These are phyloP conservation scores for Kentomonas sorsogonicus DNA, from an alignment of 208 protist genomes.

Conservation along the genomic window DNA sequence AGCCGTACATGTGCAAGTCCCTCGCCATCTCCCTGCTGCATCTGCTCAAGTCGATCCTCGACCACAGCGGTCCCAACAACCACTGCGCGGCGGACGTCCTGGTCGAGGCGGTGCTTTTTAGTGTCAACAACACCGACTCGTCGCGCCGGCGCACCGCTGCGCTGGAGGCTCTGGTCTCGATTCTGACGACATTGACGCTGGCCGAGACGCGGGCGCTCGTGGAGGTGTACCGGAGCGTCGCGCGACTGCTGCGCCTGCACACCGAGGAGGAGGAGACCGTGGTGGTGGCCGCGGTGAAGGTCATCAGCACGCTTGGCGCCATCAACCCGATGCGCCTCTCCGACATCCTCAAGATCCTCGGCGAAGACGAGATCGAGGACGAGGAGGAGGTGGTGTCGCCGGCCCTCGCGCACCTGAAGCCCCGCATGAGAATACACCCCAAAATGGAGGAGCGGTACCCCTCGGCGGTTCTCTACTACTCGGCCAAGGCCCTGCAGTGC, in stretches of 20 bases:
- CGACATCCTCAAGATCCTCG: constrained; percentile 48
- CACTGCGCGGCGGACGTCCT: constrained; percentile 52
- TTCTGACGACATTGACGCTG: constrained; percentile 66
- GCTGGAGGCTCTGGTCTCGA: constrained; percentile 68
- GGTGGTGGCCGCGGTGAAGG: constrained; percentile 62
- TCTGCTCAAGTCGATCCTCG: constrained; percentile 65
- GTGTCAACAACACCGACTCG: constrained; percentile 70
- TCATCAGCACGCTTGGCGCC: constrained; percentile 77
- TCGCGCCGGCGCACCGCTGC: constrained; percentile 55
- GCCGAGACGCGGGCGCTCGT: constrained; percentile 35
- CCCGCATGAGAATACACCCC: constrained; percentile 58
- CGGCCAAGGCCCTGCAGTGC: constrained; percentile 78
- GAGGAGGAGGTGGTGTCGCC: constrained; percentile 77
- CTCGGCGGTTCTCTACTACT: constrained; percentile 76
- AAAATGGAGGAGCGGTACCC: constrained; percentile 75
- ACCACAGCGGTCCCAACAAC: constrained; percentile 50
- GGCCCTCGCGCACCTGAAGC: constrained; percentile 69
- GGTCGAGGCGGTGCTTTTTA: constrained; percentile 49
- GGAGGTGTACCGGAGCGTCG: constrained; percentile 65
- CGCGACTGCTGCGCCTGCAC: constrained; percentile 75
- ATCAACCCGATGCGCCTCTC: constrained; percentile 75
- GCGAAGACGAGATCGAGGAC: constrained; percentile 75
- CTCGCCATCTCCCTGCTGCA: constrained; percentile 63
- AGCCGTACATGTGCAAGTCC: constrained; percentile 71
- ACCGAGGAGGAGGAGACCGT: constrained; percentile 68